Conservation (phyloP, 208 protist species). For the Wallacemonas sp. region DNA sequence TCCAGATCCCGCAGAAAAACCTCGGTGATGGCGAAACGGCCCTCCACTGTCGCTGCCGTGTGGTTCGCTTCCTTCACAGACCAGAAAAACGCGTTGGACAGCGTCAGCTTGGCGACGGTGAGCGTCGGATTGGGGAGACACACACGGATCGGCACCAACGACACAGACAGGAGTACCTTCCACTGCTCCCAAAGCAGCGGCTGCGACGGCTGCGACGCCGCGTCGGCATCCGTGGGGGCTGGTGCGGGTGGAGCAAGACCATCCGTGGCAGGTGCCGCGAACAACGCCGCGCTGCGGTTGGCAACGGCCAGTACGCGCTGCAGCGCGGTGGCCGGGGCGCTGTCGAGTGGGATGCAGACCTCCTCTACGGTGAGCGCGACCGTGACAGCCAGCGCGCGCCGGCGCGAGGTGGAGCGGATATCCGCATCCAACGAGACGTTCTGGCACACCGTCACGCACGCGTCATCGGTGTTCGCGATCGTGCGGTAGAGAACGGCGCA, state of each 20-base stretch:
- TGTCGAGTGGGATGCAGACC: slow-evolving; percentile 24
- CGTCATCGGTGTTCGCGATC: not conserved
- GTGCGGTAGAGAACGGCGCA: slow-evolving; percentile 9
- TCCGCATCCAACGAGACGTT: slow-evolving; percentile 2
- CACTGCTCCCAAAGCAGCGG: slow-evolving; percentile 42
- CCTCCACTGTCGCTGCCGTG: slow-evolving; percentile 39
- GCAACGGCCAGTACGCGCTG: not conserved
- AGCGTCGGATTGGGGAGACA: slow-evolving; percentile 30
- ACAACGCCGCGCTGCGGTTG: no score
- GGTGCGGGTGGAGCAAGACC: no score
- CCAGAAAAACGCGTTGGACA: slow-evolving; percentile 53
- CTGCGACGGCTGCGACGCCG: not conserved
- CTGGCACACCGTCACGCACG: not conserved
- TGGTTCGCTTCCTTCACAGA: slow-evolving; percentile 35
- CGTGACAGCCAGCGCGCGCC: not conserved
- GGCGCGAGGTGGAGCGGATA: not conserved
- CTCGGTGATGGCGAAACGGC: slow-evolving; percentile 50
- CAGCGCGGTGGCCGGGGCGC: not conserved
- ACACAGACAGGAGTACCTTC: slow-evolving; percentile 52
- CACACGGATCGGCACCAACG: slow-evolving; percentile 49
- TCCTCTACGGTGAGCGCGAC: slow-evolving; percentile 33
- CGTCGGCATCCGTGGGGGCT: no score
- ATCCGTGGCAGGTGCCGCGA: no score
- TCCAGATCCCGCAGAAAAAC: slow-evolving; percentile 49
- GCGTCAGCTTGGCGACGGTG: slow-evolving; percentile 37